These are phyloP conservation scores for Suillus variegatus DNA, from an alignment of 768 basidiomycete species.

Conservation along the genomic window DNA sequence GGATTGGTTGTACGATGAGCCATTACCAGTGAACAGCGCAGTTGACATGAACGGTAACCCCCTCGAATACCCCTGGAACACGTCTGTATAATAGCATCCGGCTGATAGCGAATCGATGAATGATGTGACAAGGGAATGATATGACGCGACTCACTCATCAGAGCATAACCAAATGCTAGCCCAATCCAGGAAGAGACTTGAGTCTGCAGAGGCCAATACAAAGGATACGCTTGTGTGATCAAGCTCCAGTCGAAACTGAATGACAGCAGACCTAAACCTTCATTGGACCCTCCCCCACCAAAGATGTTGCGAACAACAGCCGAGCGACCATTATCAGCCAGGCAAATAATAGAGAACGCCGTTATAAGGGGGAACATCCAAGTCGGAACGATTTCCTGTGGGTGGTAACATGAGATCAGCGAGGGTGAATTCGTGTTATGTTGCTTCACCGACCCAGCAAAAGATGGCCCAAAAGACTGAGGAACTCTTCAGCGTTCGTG, in stretches of 20 bases:
- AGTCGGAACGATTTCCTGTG: slow-evolving; percentile 17
- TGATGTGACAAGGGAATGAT: not conserved
- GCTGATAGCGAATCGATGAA: not conserved
- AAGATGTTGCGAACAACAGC: slow-evolving; percentile 42
- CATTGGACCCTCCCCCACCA: slow-evolving; percentile 51
- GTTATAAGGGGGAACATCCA: slow-evolving; percentile 39
- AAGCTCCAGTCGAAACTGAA: slow-evolving; percentile 54
- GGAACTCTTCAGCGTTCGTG: slow-evolving; percentile 1
- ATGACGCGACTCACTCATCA: slow-evolving; percentile 32
- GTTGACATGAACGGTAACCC: slow-evolving; percentile 51
- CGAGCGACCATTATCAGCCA: slow-evolving; percentile 48
- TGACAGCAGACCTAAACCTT: slow-evolving; percentile 50
- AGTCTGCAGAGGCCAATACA: slow-evolving; percentile 58
- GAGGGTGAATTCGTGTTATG: not conserved
- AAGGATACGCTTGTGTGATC: slow-evolving; percentile 54
- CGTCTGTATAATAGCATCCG: slow-evolving; percentile 37
- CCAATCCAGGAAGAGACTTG: slow-evolving; percentile 29
- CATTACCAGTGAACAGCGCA: slow-evolving; percentile 37
- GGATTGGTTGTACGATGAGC: slow-evolving; percentile 16
- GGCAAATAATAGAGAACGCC: slow-evolving; percentile 50
- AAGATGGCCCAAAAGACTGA: slow-evolving; percentile 44
- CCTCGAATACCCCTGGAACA: slow-evolving; percentile 40
- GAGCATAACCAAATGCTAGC: slow-evolving; percentile 22
- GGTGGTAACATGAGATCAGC: not conserved
- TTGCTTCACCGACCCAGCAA: slow-evolving; percentile 41